phyloP scores from a whole-genome alignment of 2,329 filamentous ascomycete species.

The Fonsecaea monophora region DNA sequence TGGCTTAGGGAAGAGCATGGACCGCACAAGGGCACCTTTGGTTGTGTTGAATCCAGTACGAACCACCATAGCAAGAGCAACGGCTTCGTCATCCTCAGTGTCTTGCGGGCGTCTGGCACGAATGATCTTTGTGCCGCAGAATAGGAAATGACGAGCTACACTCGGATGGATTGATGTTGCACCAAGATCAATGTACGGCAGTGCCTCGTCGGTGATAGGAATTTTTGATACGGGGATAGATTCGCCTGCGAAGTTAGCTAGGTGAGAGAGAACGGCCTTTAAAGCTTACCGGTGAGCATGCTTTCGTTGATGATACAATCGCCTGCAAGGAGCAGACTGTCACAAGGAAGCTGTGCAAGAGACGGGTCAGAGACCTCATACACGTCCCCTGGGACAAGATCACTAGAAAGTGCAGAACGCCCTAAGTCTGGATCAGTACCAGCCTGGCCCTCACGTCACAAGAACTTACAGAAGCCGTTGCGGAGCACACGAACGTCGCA shows the following conservation, averaged over 20 bases:
- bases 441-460: background rate
- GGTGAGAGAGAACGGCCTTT: background rate
- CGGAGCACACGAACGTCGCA: constrained; percentile 93
- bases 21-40: constrained; percentile 91
- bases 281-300: constrained; percentile 77
- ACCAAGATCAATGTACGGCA: constrained; percentile 76
- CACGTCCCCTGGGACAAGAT: constrained; percentile 92
- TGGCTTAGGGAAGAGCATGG: constrained; percentile 98
- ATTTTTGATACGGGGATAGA: constrained; percentile 95
- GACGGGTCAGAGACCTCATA: constrained; percentile 96
- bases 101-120: constrained; percentile 87
- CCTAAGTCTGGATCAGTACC: constrained; percentile 52
- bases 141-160: constrained; percentile 86
- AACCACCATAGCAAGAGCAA: constrained; percentile 88
- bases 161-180: constrained; percentile 83
- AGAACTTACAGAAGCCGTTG: constrained; percentile 82
- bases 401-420: constrained; percentile 83
- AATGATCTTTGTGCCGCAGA: constrained; percentile 94
- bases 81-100: constrained; percentile 82
- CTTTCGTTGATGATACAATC: constrained; percentile 99
- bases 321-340: constrained; percentile 87
- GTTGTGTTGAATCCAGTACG: constrained; percentile 97
- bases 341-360: constrained; percentile 84
- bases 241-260: constrained; percentile 65
- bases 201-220: constrained; percentile 78